Evolutionary conservation across 1,139 yeast species (phyloP).

Genomic region (Debaryomyces coudertii): DNA sequence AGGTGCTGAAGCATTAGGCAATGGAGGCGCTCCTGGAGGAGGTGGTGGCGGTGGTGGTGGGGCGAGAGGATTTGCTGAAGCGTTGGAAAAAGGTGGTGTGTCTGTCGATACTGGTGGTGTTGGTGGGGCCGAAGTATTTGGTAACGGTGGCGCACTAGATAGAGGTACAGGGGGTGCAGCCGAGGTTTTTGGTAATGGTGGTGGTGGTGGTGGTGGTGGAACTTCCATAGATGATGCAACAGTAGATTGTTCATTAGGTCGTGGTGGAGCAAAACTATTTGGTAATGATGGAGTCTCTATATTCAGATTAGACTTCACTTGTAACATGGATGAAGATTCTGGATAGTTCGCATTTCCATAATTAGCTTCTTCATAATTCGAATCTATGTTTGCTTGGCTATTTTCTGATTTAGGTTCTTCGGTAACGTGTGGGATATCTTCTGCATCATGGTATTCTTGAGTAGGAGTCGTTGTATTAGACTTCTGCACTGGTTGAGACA

Average conservation of each 20-base stretch:
- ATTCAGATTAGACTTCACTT: constrained; percentile 16
- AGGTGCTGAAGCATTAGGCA: constrained; percentile 25
- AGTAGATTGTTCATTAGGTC: too few relatives aligned
- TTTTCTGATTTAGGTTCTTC: not conserved
- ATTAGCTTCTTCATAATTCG: not conserved
- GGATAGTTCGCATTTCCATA: not conserved
- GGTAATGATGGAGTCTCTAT: constrained; percentile 23
- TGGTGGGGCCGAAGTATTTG: constrained; percentile 24
- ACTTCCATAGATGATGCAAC: too few relatives aligned
- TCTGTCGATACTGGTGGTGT: constrained; percentile 33
- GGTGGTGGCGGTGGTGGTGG: constrained; percentile 29
- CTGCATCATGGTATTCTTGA: constrained; percentile 14
- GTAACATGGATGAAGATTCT: constrained; percentile 13
- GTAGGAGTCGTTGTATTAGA: constrained; percentile 12
- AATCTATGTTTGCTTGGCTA: not conserved
- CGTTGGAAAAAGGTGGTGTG: constrained; percentile 26
- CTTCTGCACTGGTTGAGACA: constrained; percentile 50
- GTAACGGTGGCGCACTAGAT: constrained; percentile 23
- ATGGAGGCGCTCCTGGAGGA: constrained; percentile 35
- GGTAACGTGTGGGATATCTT: constrained; percentile 28
- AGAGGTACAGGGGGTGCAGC: constrained; percentile 27
- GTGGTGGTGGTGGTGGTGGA: constrained; percentile 22
- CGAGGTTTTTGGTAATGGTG: constrained; percentile 14
- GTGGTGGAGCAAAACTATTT: constrained; percentile 19
- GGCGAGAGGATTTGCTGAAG: constrained; percentile 21